Base-by-base conservation (phyloP, 805 yeast species). In the Myxozyma mucilagina region DNA sequence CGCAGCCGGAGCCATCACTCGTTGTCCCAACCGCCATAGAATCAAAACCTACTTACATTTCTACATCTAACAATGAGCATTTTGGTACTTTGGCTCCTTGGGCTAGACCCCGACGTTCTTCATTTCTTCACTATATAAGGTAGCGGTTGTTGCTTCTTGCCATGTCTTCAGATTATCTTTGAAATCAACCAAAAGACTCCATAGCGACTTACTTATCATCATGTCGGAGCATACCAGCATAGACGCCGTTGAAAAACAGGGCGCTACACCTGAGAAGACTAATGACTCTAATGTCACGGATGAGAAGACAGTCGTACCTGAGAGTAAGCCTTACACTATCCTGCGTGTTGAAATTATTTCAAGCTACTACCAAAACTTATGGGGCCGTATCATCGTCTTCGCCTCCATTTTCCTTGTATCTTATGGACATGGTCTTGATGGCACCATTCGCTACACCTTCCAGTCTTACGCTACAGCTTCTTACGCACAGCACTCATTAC, bases 341-440 rank as follows among this genome's bases (percentile, higher is more conserved):
- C 72, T 80, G 57, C 82, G 81, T 65, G 78, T 81, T 24, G 89
- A 86, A 70, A 75, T 84, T 34, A 76, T 83, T 63, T 77, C 82
- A 18, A 76, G 76, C 34, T 85, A 83, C 63, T 84, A 82, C 67
- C 64, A 73, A 20, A 61, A 60, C 10, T 55, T 70, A 32, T 65
- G 69, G 43, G 76, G 76, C 61, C 80, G 79, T 56, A 63, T 77
- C 8, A 63, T 76, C 3, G 72, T 85, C 39, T 83, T 80, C 69
- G 70, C 83, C 56, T 74, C 80, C 11, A 72, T 82, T 29, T 85
- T 86, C 67, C 67, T 82, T 31, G 79, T 83, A 49, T 80, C 87
- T 20, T 87, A 84, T 67, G 80, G 80, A 32, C 84, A 84, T 67
- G 84, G 86, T 41, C 74, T 87, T 50, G 90, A 86, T 78, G 60